A percentile compares a stretch with the other conserved stretches of the same genome.
phyloP scores from a whole-genome alignment of 1,284 basidiomycete species.

The Tremellales sp. region DNA sequence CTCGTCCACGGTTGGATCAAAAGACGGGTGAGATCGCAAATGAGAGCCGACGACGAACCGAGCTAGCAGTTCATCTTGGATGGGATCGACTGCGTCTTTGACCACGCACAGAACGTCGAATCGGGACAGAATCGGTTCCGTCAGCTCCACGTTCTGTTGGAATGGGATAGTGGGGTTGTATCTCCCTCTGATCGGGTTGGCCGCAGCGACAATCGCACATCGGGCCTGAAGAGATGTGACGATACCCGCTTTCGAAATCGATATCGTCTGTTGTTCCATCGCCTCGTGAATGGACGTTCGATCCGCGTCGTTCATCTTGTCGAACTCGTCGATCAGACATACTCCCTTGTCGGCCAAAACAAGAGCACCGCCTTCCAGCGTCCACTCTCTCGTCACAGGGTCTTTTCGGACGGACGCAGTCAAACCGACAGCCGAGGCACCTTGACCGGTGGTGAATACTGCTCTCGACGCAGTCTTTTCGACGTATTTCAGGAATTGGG shows the following conservation, averaged over 20 bases:
- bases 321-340: conserved; percentile 98
- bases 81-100: conserved; percentile 94
- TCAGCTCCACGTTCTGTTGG: conserved; percentile 97
- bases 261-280: conserved; percentile 99
- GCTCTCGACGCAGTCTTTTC: conserved; percentile 97
- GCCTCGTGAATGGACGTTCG: conserved; percentile 98
- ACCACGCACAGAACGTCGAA: conserved; percentile 99
- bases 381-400: conserved; percentile 96
- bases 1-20: conserved; percentile 76
- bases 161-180: conserved; percentile 98
- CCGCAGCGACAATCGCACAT: conserved; percentile 95
- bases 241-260: conserved; percentile 98
- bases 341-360: conserved; percentile 98
- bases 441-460: conserved; percentile 98
- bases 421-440: conserved; percentile 95
- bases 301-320: conserved; percentile 99
- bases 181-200: conserved; percentile 91
- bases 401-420: conserved; percentile 98
- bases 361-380: conserved; percentile 93
- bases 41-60: conserved; percentile 97
- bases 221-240: conserved; percentile 94
- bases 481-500: conserved; percentile 97
- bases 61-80: conserved; percentile 93
- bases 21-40: conserved; percentile 87
- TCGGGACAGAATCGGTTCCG: conserved; percentile 97